These are phyloP conservation scores for Neurospora sp. DNA, from an alignment of 2,329 filamentous ascomycete species.

Conservation along the genomic window DNA sequence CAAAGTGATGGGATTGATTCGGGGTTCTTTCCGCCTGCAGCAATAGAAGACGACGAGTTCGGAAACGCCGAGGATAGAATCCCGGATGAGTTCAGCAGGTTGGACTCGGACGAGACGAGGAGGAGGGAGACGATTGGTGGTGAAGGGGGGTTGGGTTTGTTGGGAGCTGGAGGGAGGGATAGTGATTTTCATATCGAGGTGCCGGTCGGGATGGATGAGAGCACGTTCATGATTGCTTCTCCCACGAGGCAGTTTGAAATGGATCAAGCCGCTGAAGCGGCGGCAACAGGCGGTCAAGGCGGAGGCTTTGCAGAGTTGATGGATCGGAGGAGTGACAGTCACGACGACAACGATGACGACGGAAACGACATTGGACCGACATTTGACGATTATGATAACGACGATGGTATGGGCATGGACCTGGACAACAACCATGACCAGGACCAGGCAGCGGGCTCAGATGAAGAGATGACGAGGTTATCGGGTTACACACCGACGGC, in stretches of 20 bases:
- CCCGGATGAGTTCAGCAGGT: constrained; percentile 24
- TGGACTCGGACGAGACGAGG: constrained; percentile 12
- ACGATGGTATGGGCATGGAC: background rate
- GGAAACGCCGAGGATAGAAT: constrained; percentile 30
- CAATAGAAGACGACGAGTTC: constrained; percentile 33
- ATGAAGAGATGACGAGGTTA: background rate
- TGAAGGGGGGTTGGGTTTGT: background rate
- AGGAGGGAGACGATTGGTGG: background rate
- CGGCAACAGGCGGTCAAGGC: background rate
- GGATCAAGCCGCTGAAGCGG: background rate
- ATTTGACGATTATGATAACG: constrained; percentile 1
- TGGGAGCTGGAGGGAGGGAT: constrained; percentile 28
- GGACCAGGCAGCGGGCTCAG: background rate
- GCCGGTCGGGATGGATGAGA: constrained; percentile 39
- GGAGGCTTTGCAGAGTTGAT: constrained; percentile 17
- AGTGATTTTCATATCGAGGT: constrained; percentile 45
- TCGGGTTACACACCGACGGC: background rate
- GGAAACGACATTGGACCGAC: background rate
- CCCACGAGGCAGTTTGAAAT: constrained; percentile 1
- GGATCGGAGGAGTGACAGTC: constrained; percentile 16
- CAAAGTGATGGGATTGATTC: constrained; percentile 32
- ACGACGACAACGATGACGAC: constrained; percentile 11
- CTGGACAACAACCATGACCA: background rate
- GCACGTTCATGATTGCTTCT: constrained; percentile 20
- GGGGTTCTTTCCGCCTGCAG: constrained; percentile 41